Percentiles rank a stretch among this genome's conserved stretches.
These are phyloP conservation scores for Andrographis paniculata DNA, from an alignment of 305 asterid genomes.

Conservation along the genomic window DNA sequence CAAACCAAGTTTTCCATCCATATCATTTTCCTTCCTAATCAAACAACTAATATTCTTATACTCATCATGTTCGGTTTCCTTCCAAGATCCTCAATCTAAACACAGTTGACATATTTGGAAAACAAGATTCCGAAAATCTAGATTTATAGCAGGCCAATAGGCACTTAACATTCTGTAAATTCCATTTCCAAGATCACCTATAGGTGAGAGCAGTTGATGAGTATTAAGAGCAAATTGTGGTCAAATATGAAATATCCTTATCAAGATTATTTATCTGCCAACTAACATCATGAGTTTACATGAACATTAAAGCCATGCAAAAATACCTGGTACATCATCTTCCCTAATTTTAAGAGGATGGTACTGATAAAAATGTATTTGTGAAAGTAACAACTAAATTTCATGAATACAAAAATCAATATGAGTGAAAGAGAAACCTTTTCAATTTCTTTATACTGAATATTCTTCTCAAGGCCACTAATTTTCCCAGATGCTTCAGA, in stretches of 20 bases:
- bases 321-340: conserved; percentile 3
- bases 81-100: no score
- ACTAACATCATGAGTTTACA: neutral
- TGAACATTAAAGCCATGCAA: neutral
- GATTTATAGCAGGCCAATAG: conserved; percentile 4
- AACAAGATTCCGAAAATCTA: neutral
- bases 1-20: no score
- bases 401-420: conserved; percentile 2
- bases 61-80: no score
- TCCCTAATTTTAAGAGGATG: neutral
- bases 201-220: neutral
- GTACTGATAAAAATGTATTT: neutral
- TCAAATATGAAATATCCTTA: neutral
- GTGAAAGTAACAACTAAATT: neutral
- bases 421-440: conserved; percentile 39
- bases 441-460: conserved; percentile 94
- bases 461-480: conserved; percentile 96
- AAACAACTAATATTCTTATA: no score
- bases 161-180: neutral
- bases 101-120: no score
- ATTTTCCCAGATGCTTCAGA: conserved; percentile 96
- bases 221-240: neutral
- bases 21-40: no score
- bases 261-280: conserved; percentile 1
- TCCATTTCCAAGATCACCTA: conserved; percentile 3